Conservation (phyloP, 192 early-diverging fungal genomes). For the Backusella westeae region DNA sequence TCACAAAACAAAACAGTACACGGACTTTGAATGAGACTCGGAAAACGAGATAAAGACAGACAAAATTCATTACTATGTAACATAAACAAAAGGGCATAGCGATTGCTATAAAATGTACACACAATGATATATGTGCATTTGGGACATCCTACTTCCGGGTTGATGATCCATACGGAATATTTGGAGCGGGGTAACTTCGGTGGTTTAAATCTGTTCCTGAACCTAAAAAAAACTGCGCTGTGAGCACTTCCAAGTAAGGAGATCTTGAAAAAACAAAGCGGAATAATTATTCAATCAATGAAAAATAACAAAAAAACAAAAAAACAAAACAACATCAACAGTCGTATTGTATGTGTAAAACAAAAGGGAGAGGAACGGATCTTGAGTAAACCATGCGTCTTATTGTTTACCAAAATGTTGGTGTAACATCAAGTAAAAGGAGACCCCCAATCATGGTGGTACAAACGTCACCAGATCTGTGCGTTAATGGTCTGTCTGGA, state of each 20-base stretch:
- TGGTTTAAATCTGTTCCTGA: not conserved
- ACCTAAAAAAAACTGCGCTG: not conserved
- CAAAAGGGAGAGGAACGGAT: not conserved
- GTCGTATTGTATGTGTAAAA: not conserved
- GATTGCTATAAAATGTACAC: not conserved
- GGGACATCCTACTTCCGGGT: not conserved
- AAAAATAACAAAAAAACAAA: not conserved
- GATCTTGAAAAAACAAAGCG: not conserved
- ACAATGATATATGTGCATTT: not conserved
- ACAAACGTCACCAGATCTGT: conserved; percentile 8
- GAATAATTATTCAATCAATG: not conserved
- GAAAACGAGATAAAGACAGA: not conserved
- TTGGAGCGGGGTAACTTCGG: not conserved
- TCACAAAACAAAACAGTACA: not conserved
- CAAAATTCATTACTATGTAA: not conserved
- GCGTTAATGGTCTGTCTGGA: not conserved
- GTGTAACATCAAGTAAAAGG: not conserved
- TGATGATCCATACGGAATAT: not conserved
- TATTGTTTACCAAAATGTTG: not conserved
- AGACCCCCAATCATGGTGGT: not conserved
- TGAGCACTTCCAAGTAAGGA: not conserved
- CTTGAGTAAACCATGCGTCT: not conserved
- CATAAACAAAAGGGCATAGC: not conserved
- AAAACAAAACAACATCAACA: not conserved
- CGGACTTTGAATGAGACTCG: not conserved